Evolutionary conservation across 345 rosid genomes (phyloP), one percentile per base, ranked within the genome.

Genomic region (Salix arbutifolia): DNA sequence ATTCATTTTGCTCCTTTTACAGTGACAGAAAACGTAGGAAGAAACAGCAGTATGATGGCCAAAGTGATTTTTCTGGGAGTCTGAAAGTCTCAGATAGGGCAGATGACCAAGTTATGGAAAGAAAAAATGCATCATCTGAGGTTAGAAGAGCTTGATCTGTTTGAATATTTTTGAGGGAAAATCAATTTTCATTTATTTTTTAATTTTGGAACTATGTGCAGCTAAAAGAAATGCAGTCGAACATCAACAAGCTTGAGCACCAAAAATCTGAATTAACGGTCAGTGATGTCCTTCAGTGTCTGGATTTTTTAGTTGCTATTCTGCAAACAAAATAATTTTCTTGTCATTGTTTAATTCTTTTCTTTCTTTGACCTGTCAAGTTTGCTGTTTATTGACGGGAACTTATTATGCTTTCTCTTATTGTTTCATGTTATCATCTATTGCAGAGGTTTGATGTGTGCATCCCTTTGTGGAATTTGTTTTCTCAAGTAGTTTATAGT

Each of bases 261-360:
- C 85, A 75, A 65, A 93, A 86, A 85, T 76, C 65, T 73, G 88
- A 88, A 72, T 67, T 91, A 72, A 88, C 72, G 92, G 99, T 93
- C 58, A 82, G 89, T 76, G 2, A 5, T 17, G 53, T 16, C 19
- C 19, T 16, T 50, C 8, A 4, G 53, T 50, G 5, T 50, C 2
- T 50, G 4, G 19, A 50, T 17, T 50, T 50, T 50, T 50, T 50
- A 4, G 53, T 16, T 50, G 19, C 19, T 50, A 17, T 50, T 50
- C 53, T 50, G 53, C 53, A 50, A 4, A 50, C 53, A 50, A 50
- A 48, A 50, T 50, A 50, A 50, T 50, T 50, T 16, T 50, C 8
- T 50, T 14, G 31, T 64, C 67, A 23, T 25, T 65, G 12, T 53
- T 23, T 11, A 18, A 25, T 44, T 35, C 28, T 48, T 9, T 35